Conservation (phyloP, 2,329 filamentous ascomycete species). For the Phaeosphaeria sp. region DNA sequence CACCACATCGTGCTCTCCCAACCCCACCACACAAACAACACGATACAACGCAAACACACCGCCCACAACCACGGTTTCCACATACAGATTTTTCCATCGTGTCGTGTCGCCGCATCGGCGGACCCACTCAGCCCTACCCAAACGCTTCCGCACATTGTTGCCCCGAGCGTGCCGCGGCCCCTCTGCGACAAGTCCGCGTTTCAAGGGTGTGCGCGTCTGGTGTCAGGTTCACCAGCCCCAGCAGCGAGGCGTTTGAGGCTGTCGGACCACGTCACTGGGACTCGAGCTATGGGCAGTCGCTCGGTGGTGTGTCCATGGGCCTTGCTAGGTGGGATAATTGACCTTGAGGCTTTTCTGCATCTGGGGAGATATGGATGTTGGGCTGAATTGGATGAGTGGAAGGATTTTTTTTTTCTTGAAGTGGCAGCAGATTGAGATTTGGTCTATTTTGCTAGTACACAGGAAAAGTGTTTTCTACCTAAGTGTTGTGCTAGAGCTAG, state of each 20-base stretch:
- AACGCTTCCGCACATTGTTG: slow-evolving; percentile 3
- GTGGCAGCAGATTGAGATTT: too few species aligned
- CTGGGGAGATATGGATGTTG: neutral
- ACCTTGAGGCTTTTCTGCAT: neutral
- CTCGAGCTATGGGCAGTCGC: slow-evolving; percentile 1
- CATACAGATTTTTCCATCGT: neutral
- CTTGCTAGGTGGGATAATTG: neutral
- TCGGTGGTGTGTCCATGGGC: neutral
- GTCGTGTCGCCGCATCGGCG: neutral
- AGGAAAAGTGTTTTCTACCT: slow-evolving; percentile 9
- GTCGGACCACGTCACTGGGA: slow-evolving; percentile 5
- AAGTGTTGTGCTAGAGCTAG: neutral
- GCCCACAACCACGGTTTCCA: neutral
- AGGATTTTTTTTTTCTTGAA: too few species aligned
- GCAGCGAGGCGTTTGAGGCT: slow-evolving; percentile 17
- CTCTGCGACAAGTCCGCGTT: slow-evolving; percentile 23
- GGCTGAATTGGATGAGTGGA: neutral
- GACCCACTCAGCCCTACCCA: slow-evolving; percentile 3
- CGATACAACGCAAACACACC: neutral
- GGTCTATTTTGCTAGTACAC: neutral
- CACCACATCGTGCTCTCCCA: neutral
- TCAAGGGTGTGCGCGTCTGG: slow-evolving; percentile 26
- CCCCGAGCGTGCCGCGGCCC: neutral
- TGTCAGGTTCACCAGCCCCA: slow-evolving; percentile 23
- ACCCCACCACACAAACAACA: too few species aligned